These are phyloP conservation scores for Globisporangium acanthophoron DNA, from an alignment of 352 stramenopile genomes.

Conservation along the genomic window DNA sequence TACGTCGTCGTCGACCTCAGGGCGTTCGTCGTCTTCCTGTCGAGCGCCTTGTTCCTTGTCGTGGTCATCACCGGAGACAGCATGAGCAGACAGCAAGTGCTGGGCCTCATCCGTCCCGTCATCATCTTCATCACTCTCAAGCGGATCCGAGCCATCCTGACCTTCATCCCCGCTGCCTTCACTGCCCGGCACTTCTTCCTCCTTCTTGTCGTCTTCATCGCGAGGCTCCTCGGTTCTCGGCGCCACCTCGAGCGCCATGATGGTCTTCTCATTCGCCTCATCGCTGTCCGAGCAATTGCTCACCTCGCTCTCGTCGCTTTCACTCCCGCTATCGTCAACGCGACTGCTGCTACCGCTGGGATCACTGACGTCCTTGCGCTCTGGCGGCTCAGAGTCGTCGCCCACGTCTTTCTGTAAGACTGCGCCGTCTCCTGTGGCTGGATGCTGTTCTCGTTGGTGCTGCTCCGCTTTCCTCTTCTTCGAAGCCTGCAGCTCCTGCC, in stretches of 20 bases:
- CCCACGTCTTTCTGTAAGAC: no score
- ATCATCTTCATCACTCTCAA: not conserved
- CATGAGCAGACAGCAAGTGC: not conserved
- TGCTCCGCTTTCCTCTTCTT: slow-evolving; percentile 9
- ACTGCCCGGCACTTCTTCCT: not conserved
- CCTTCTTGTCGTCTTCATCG: slow-evolving; percentile 1
- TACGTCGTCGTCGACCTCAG: slow-evolving; percentile 9
- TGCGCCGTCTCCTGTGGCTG: not conserved
- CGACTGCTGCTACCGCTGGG: not conserved
- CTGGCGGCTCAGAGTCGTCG: no score
- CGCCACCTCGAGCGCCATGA: slow-evolving; percentile 37
- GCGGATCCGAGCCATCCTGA: not conserved
- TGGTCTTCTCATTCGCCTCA: slow-evolving; percentile 44
- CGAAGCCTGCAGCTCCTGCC: slow-evolving; percentile 45
- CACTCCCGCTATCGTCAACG: slow-evolving; percentile 18
- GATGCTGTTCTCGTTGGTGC: not conserved
- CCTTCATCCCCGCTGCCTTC: slow-evolving; percentile 1
- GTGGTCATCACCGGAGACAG: not conserved
- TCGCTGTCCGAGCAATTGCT: slow-evolving; percentile 67
- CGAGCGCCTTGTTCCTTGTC: not conserved
- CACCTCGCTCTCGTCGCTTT: slow-evolving; percentile 56
- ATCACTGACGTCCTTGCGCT: not conserved
- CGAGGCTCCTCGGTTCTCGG: slow-evolving; percentile 4
- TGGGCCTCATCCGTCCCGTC: not conserved
- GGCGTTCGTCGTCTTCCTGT: not conserved